Percentiles rank a stretch among this genome's conserved stretches.
Evolutionary conservation across 2,329 filamentous ascomycete genomes (phyloP).

Genomic region (Aspergillus terreus): DNA sequence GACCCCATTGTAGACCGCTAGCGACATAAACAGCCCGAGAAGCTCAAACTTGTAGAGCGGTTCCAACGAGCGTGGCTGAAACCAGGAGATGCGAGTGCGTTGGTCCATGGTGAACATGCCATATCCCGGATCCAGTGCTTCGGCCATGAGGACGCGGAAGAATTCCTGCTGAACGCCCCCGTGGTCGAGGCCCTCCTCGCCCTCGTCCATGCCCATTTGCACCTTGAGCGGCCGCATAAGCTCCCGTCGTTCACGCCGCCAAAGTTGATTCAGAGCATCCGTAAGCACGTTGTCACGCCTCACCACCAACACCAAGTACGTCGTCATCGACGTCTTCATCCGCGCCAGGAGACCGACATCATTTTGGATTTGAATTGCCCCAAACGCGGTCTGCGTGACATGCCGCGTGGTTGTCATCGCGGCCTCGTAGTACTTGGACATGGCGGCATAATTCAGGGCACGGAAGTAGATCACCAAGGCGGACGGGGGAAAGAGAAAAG

Average conservation of each 20-base stretch:
- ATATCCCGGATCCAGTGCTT: slow-evolving; percentile 73
- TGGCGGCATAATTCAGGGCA: slow-evolving; percentile 78
- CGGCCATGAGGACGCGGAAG: slow-evolving; percentile 76
- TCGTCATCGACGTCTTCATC: slow-evolving; percentile 63
- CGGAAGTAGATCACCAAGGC: slow-evolving; percentile 80
- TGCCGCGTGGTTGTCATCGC: slow-evolving; percentile 50
- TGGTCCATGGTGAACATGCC: slow-evolving; percentile 75
- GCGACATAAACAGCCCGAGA: slow-evolving; percentile 77
- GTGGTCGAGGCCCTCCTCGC: slow-evolving; percentile 87
- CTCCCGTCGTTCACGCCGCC: slow-evolving; percentile 78
- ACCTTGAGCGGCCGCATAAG: slow-evolving; percentile 83
- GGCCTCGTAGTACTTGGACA: slow-evolving; percentile 75
- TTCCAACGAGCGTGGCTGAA: slow-evolving; percentile 75
- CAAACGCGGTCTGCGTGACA: slow-evolving; percentile 44
- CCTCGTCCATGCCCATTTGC: slow-evolving; percentile 73
- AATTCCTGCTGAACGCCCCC: slow-evolving; percentile 97
- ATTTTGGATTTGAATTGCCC: slow-evolving; percentile 48
- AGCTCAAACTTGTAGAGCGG: slow-evolving; percentile 88
- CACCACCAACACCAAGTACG: slow-evolving; percentile 68
- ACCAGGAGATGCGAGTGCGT: slow-evolving; percentile 79
- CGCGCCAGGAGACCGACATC: slow-evolving; percentile 60
- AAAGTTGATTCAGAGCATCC: slow-evolving; percentile 82
- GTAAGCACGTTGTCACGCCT: slow-evolving; percentile 63
- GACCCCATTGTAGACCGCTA: slow-evolving; percentile 90
- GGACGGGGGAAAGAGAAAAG: slow-evolving; percentile 72